Evolutionary conservation across 1,284 basidiomycete genomes (phyloP), one percentile per base, ranked within the genome.

Genomic region (Cutaneotrichosporon cavernicola): DNA sequence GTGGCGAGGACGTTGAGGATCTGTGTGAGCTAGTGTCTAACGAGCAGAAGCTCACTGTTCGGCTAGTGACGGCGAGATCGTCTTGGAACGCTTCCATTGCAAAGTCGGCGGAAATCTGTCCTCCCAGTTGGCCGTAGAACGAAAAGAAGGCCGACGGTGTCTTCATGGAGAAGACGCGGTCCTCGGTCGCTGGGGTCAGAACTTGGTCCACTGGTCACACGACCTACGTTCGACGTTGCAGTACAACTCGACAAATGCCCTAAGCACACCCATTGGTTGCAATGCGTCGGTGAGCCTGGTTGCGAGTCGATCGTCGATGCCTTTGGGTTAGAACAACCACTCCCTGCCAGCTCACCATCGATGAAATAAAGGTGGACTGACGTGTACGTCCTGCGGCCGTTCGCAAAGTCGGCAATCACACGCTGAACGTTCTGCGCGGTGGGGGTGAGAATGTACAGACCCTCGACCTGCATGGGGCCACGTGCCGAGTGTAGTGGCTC

Each of bases 341-440:
- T 9, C 1, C 36, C 47, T 31, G 36, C 21, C 21, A 38, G 81
- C 86, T 72, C 71, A 91, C 95, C 89, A 78, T 99, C 97, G 60
- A 96, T 85, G 79, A 99, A 99, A 85, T 97, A 97, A 63, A 98
- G 79, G 79, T 98, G 92, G 0, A 90, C 97, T 0, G 84, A 90
- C 31, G 89, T 88, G 77, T 98, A 99, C 74, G 90, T 91, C 65
- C 86, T 85, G 61, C 82, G 80, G 6, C 84, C 85, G 11, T 69
- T 80, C 10, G 86, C 84, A 75, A 93, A 96, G 80, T 97, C 95
- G 34, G 84, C 86, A 72, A 98, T 90, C 75, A 99, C 85, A 21
- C 94, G 87, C 66, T 97, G 89, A 56, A 98, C 87, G 77, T 99
- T 99, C 81, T 93, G 90, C 4, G 87, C 88, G 1, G 97, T 99